These are phyloP conservation scores for Serpula lacrymans DNA, from an alignment of 768 basidiomycete genomes.

Conservation along the genomic window DNA sequence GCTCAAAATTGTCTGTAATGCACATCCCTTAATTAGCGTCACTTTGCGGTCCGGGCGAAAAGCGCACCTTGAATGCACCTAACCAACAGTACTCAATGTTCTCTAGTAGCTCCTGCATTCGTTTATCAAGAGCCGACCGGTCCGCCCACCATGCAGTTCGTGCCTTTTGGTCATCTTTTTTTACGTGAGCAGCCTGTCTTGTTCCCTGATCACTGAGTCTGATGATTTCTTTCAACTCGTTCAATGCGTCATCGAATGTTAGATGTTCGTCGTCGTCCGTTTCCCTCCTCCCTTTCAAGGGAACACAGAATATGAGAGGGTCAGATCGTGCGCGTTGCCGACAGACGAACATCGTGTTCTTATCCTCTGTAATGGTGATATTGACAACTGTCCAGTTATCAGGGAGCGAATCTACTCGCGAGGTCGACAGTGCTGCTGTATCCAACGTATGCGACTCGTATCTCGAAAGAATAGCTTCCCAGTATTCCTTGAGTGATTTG, in stretches of 20 bases:
- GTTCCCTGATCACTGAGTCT: constrained; percentile 74
- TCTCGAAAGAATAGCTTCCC: constrained; percentile 54
- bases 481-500: constrained; percentile 49
- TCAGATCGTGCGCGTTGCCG: constrained; percentile 59
- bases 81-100: constrained; percentile 97
- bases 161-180: constrained; percentile 60
- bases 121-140: constrained; percentile 68
- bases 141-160: constrained; percentile 85
- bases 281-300: constrained; percentile 80
- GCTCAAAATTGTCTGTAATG: constrained; percentile 58
- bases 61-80: constrained; percentile 88
- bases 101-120: constrained; percentile 69
- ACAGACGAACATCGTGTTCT: constrained; percentile 77
- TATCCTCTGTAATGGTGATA: constrained; percentile 80
- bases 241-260: constrained; percentile 67
- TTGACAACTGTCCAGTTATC: constrained; percentile 80
- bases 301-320: constrained; percentile 85
- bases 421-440: constrained; percentile 38
- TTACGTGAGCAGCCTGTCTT: constrained; percentile 67
- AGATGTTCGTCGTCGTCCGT: constrained; percentile 68
- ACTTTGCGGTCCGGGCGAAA: no score
- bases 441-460: constrained; percentile 48
- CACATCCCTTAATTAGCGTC: not conserved
- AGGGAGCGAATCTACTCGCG: constrained; percentile 51
- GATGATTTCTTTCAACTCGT: constrained; percentile 79